Evolutionary conservation across 495 filamentous ascomycete species (phyloP).

Genomic region (Tetracladium setigerum): DNA sequence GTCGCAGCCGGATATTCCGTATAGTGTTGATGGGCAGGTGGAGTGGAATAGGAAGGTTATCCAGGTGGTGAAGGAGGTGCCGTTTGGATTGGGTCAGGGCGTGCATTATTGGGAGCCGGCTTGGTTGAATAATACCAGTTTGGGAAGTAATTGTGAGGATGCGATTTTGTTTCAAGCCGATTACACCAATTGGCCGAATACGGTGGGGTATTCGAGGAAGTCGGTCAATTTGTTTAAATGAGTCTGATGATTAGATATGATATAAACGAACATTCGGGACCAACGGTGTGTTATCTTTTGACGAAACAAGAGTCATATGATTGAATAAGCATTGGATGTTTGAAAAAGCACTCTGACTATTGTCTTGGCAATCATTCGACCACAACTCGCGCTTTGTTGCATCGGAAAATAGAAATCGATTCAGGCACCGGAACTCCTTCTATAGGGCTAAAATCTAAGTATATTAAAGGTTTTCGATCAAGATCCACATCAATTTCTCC

Average conservation of each 20-base stretch:
- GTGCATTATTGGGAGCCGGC: conserved; percentile 39
- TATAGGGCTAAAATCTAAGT: not conserved
- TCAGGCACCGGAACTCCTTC: no score
- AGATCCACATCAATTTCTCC: conserved; percentile 2
- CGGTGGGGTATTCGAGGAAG: conserved; percentile 25
- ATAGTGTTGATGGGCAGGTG: conserved; percentile 29
- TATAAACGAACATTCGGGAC: not conserved
- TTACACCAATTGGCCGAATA: conserved; percentile 24
- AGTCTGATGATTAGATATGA: not conserved
- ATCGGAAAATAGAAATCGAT: no score
- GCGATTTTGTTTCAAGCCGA: conserved; percentile 28
- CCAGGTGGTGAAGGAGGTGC: conserved; percentile 24
- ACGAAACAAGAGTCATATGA: no score
- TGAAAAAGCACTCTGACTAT: no score
- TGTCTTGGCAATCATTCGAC: no score
- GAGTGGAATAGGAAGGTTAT: conserved; percentile 30
- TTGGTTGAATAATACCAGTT: conserved; percentile 30
- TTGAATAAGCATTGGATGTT: no score
- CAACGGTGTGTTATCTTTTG: no score
- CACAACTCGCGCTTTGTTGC: no score
- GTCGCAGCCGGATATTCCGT: conserved; percentile 28
- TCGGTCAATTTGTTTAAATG: conserved; percentile 28
- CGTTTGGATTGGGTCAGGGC: conserved; percentile 30
- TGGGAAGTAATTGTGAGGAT: conserved; percentile 29
- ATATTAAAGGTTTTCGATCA: conserved; percentile 1